A percentile compares a stretch with the other conserved stretches of the same genome.
These are phyloP conservation scores for Calocybe cyanea DNA, from an alignment of 768 basidiomycete genomes.

Conservation along the genomic window DNA sequence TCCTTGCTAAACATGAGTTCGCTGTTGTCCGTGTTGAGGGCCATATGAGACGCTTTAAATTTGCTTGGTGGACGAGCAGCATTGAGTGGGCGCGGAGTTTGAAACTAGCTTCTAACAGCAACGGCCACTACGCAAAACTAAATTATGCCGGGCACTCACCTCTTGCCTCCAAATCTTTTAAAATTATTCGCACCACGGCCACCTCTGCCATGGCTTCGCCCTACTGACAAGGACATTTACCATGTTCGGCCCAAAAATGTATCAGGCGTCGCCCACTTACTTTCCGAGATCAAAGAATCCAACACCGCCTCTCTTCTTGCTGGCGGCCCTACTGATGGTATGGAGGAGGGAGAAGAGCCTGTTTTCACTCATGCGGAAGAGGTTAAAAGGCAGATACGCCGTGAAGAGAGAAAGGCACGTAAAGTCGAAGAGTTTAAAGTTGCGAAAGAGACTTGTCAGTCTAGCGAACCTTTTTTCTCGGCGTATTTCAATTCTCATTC, in stretches of 20 bases:
- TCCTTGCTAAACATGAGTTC: neutral
- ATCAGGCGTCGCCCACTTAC: conserved; percentile 70
- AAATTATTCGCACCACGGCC: conserved; percentile 96
- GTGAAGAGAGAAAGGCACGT: conserved; percentile 77
- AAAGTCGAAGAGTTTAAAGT: conserved; percentile 70
- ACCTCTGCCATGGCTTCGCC: conserved; percentile 80
- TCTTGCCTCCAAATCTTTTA: conserved; percentile 92
- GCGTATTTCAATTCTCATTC: conserved; percentile 12
- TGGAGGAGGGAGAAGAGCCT: conserved; percentile 85
- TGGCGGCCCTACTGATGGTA: conserved; percentile 55
- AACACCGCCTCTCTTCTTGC: conserved; percentile 64
- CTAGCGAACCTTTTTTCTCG: neutral
- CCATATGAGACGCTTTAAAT: too few relatives aligned
- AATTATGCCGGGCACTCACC: conserved; percentile 69
- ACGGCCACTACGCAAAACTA: neutral
- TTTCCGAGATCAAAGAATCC: conserved; percentile 72
- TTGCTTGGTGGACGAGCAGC: conserved; percentile 3
- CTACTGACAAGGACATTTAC: conserved; percentile 81
- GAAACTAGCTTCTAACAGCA: conserved; percentile 1
- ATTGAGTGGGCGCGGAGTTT: conserved; percentile 18
- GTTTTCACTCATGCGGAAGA: conserved; percentile 81
- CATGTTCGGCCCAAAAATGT: conserved; percentile 68
- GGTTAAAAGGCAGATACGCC: conserved; percentile 68
- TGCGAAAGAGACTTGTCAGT: conserved; percentile 84
- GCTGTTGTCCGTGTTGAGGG: neutral